These are phyloP conservation scores for Oryza officinalis DNA, from an alignment of 176 grass and related monocot species.

Conservation along the genomic window DNA sequence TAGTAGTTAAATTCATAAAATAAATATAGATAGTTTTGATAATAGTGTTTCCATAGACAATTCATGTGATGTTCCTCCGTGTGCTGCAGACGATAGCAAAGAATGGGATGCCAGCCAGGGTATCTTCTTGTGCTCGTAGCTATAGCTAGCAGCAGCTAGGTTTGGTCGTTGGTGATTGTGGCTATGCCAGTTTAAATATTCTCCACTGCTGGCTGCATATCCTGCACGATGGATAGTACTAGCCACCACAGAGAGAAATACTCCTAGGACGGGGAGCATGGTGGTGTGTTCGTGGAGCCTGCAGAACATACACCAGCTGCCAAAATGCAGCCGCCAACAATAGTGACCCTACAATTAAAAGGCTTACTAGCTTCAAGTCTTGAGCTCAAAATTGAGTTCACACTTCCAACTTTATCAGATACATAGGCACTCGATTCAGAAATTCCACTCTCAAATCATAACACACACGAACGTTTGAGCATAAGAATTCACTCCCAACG, in stretches of 20 bases:
- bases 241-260: background rate
- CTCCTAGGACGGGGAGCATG: background rate
- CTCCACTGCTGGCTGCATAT: background rate
- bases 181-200: conserved; percentile 2
- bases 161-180: conserved; percentile 9
- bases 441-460: no score
- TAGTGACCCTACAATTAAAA: background rate
- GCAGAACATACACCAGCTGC: background rate
- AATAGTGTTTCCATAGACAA: no score
- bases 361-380: background rate
- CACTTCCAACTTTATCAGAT: no score
- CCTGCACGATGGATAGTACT: background rate
- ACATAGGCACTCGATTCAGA: no score
- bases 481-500: no score
- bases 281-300: background rate
- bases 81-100: background rate
- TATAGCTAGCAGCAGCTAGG: background rate
- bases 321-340: conserved; percentile 24
- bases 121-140: background rate
- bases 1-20: no score
- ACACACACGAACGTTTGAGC: no score
- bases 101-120: conserved; percentile 7
- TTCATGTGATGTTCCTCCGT: background rate
- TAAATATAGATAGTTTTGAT: no score
- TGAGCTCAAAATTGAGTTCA: background rate